Percentiles rank a stretch among this genome's conserved stretches.
Evolutionary conservation across 78 protist genomes (phyloP).

Genomic region (Guillardia theta): DNA sequence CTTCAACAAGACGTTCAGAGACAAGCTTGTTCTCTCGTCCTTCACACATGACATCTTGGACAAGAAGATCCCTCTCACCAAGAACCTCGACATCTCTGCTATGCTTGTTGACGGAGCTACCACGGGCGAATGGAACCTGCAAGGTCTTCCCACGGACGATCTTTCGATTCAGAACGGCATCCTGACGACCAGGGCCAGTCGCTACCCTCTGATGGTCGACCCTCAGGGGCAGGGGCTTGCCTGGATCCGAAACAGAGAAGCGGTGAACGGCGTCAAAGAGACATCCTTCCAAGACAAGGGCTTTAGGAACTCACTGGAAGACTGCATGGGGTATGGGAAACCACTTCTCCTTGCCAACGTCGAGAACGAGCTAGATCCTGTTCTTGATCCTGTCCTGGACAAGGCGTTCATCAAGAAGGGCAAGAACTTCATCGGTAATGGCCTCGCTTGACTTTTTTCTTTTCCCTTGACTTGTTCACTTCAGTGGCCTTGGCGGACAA

Average conservation of each 20-base stretch:
- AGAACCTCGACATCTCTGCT: constrained; percentile 49
- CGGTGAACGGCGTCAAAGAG: constrained; percentile 42
- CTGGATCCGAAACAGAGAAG: constrained; percentile 79
- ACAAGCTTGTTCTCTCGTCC: not conserved
- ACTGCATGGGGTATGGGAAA: constrained; percentile 63
- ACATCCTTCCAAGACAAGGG: constrained; percentile 54
- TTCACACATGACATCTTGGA: constrained; percentile 45
- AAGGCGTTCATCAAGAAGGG: constrained; percentile 68
- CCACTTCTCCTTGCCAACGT: constrained; percentile 83
- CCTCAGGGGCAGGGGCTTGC: constrained; percentile 88
- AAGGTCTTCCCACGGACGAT: constrained; percentile 90
- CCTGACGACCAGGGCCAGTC: constrained; percentile 67
- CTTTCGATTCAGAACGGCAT: constrained; percentile 91
- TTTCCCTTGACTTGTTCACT: not conserved
- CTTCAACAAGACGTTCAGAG: constrained; percentile 66
- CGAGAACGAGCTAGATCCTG: constrained; percentile 78
- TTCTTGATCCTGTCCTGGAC: constrained; percentile 86
- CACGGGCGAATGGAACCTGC: constrained; percentile 82
- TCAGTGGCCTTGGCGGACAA: constrained; percentile 13
- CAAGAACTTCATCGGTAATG: not conserved
- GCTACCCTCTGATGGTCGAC: constrained; percentile 90
- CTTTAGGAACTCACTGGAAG: constrained; percentile 69
- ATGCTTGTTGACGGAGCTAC: constrained; percentile 70
- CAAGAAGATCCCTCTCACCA: constrained; percentile 64
- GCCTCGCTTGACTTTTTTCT: not conserved